Percentiles rank a stretch among this genome's conserved stretches.
These are phyloP conservation scores for Albugo candida DNA, from an alignment of 352 stramenopile genomes.

Conservation along the genomic window DNA sequence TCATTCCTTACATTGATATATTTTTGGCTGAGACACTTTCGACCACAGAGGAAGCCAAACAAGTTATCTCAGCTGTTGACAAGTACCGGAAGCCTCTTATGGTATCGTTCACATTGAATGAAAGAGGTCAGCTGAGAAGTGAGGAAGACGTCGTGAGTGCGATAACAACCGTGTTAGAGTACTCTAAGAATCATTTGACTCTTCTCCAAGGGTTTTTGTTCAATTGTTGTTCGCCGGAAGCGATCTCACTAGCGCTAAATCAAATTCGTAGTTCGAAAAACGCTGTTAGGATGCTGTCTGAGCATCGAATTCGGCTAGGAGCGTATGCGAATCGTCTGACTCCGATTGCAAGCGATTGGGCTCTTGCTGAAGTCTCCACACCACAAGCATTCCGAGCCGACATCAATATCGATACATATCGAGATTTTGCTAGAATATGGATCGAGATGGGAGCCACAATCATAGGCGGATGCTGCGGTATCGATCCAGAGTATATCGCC, in stretches of 20 bases:
- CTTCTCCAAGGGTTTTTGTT: constrained; percentile 70
- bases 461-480: constrained; percentile 83
- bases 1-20: constrained; percentile 47
- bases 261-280: constrained; percentile 18
- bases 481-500: constrained; percentile 71
- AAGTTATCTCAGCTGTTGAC: constrained; percentile 54
- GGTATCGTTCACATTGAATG: constrained; percentile 66
- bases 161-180: constrained; percentile 13
- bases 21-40: constrained; percentile 82
- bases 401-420: constrained; percentile 44
- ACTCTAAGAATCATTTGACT: constrained; percentile 8
- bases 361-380: constrained; percentile 37
- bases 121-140: constrained; percentile 43
- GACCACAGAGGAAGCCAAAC: constrained; percentile 58
- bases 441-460: constrained; percentile 35
- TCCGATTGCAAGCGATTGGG: constrained; percentile 50
- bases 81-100: constrained; percentile 25
- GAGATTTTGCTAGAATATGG: constrained; percentile 48
- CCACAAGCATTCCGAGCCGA: constrained; percentile 73
- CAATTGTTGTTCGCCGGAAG: constrained; percentile 78
- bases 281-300: background rate
- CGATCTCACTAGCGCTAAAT: constrained; percentile 55
- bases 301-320: constrained; percentile 23
- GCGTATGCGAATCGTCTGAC: constrained; percentile 82
- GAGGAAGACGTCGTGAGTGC: constrained; percentile 33